Percentiles rank a stretch among this genome's conserved stretches.
These are phyloP conservation scores for Hypoxylon cercidicola DNA, from an alignment of 495 filamentous ascomycete species.

Conservation along the genomic window DNA sequence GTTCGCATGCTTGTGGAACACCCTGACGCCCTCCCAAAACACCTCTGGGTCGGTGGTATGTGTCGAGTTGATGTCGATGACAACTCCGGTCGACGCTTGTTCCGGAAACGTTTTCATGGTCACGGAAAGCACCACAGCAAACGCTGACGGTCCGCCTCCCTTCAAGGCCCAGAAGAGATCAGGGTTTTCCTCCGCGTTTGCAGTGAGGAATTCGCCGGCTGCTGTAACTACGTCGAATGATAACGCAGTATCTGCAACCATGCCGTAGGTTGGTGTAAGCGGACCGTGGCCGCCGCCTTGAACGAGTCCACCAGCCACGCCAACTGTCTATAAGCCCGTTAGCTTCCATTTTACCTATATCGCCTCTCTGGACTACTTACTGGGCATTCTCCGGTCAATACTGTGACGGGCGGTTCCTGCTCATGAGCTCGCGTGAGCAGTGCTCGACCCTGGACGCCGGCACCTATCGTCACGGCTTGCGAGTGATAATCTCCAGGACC, in stretches of 20 bases:
- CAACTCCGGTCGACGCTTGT: conserved; percentile 50
- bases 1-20: conserved; percentile 58
- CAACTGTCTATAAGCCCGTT: conserved; percentile 56
- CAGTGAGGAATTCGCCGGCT: conserved; percentile 62
- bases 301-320: conserved; percentile 62
- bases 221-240: conserved; percentile 68
- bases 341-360: conserved; percentile 51
- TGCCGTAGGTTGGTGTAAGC: conserved; percentile 60
- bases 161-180: conserved; percentile 75
- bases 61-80: conserved; percentile 53
- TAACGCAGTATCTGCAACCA: conserved; percentile 65
- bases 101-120: conserved; percentile 61
- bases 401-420: conserved; percentile 57
- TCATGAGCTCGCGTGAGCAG: conserved; percentile 56
- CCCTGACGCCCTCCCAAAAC: conserved; percentile 57
- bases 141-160: conserved; percentile 68
- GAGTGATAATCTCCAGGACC: conserved; percentile 54
- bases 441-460: conserved; percentile 58
- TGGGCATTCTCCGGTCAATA: conserved; percentile 59
- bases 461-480: conserved; percentile 58
- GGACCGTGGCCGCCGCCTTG: conserved; percentile 70
- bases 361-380: conserved; percentile 43
- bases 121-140: conserved; percentile 64
- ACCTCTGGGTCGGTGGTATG: conserved; percentile 47
- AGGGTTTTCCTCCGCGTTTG: conserved; percentile 58